These are phyloP conservation scores for Phoma sp. DNA, from an alignment of 2,329 filamentous ascomycete genomes.

Conservation along the genomic window DNA sequence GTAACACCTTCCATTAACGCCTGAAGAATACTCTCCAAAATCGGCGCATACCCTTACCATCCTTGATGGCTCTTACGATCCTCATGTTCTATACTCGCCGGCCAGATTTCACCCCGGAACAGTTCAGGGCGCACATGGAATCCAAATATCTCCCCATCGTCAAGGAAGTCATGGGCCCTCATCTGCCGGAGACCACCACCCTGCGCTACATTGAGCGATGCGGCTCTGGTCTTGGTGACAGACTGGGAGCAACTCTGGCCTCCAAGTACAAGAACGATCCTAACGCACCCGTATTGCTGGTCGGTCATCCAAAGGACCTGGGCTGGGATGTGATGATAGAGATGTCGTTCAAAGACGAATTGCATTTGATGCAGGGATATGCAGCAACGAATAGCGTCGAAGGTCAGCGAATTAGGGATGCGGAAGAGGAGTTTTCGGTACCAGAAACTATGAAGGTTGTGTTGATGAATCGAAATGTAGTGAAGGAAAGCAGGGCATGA, in stretches of 20 bases:
- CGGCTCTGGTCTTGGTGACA: conserved; percentile 25
- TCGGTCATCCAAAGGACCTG: conserved; percentile 24
- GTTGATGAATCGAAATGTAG: background rate
- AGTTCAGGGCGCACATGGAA: conserved; percentile 28
- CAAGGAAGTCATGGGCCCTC: conserved; percentile 23
- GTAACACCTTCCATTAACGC: no score
- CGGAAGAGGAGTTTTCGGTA: conserved; percentile 29
- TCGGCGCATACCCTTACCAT: no score
- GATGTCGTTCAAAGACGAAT: conserved; percentile 30
- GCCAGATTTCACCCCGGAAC: conserved; percentile 22
- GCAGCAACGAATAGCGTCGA: conserved; percentile 22
- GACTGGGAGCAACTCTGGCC: conserved; percentile 22
- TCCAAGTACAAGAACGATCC: conserved; percentile 17
- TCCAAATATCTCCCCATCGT: conserved; percentile 22
- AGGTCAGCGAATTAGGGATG: conserved; percentile 26
- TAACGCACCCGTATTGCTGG: conserved; percentile 26
- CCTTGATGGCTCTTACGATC: conserved; percentile 1
- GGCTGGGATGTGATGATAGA: conserved; percentile 30
- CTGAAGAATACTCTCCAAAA: no score
- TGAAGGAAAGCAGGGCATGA: background rate
- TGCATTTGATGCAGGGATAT: conserved; percentile 31
- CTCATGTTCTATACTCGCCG: conserved; percentile 27
- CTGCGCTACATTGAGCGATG: conserved; percentile 24
- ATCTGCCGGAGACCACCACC: conserved; percentile 13
- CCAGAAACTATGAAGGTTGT: conserved; percentile 6